Percentiles rank a stretch among this genome's conserved stretches.
Conservation (phyloP, 257 asterid species). For the Rubia yunnanensis region DNA sequence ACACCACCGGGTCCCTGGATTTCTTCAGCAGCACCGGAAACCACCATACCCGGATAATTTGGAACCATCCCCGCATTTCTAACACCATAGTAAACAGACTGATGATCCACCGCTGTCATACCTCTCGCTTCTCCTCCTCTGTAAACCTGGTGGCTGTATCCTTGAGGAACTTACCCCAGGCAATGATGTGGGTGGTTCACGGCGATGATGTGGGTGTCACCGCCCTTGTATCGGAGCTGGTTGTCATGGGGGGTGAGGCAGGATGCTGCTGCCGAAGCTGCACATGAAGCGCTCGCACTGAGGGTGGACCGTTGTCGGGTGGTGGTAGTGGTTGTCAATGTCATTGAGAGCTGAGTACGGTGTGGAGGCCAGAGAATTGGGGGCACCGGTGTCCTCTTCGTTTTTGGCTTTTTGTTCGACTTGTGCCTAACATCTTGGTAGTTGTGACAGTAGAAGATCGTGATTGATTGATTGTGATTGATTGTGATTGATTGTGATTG, state of each 20-base stretch:
- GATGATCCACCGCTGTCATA: constrained; percentile 29
- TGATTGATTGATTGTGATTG: no score
- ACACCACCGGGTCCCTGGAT: constrained; percentile 38
- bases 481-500: no score
- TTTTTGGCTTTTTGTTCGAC: no score
- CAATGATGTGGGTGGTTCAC: constrained; percentile 55
- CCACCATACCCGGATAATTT: constrained; percentile 49
- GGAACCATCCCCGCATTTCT: constrained; percentile 44
- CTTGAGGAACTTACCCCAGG: constrained; percentile 56
- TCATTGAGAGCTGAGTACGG: constrained; percentile 56
- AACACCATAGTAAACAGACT: constrained; percentile 41
- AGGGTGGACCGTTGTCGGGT: constrained; percentile 11
- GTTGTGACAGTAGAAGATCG: no score
- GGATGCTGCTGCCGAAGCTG: constrained; percentile 52
- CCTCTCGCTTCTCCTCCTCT: constrained; percentile 47
- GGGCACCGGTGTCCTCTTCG: constrained; percentile 39
- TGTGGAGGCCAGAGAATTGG: constrained; percentile 62
- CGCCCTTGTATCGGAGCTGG: constrained; percentile 55
- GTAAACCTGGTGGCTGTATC: constrained; percentile 33
- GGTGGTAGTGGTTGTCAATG: constrained; percentile 25
- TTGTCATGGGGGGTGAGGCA: constrained; percentile 56
- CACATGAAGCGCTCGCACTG: constrained; percentile 80
- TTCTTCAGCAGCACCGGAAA: constrained; percentile 54
- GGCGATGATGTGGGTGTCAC: constrained; percentile 60
- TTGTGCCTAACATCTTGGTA: no score